Conservation (phyloP, 2,329 filamentous ascomycete genomes). For the Acarospora socialis region DNA sequence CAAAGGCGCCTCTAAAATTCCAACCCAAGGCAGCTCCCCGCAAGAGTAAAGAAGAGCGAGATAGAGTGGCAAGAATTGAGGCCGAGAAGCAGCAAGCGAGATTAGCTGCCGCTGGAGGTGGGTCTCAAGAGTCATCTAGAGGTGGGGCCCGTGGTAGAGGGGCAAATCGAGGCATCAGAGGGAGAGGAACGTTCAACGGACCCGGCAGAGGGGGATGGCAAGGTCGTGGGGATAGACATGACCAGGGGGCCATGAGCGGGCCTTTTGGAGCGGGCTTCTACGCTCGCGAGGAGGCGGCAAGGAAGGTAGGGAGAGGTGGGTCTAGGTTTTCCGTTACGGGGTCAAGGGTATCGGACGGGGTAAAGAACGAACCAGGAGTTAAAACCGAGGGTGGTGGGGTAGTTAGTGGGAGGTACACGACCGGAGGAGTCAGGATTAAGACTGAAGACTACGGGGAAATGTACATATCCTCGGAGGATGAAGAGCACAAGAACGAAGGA, state of each 20-base stretch:
- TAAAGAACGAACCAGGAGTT: slow-evolving; percentile 14
- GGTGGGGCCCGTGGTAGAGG: slow-evolving; percentile 12
- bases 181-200: neutral
- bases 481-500: slow-evolving; percentile 32
- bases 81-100: slow-evolving; percentile 26
- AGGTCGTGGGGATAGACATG: slow-evolving; percentile 4
- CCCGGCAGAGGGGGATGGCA: slow-evolving; percentile 3
- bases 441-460: slow-evolving; percentile 20
- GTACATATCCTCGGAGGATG: slow-evolving; percentile 35
- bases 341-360: slow-evolving; percentile 8
- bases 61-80: slow-evolving; percentile 28
- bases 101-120: slow-evolving; percentile 26
- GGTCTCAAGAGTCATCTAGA: too few species aligned
- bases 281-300: too few species aligned
- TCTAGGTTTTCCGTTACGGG: slow-evolving; percentile 1
- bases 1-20: slow-evolving; percentile 26
- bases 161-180: neutral
- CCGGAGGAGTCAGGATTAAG: slow-evolving; percentile 20
- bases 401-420: slow-evolving; percentile 9
- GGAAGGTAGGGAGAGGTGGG: slow-evolving; percentile 2
- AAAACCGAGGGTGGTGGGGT: slow-evolving; percentile 16
- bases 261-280: too few species aligned
- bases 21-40: slow-evolving; percentile 28
- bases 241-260: neutral
- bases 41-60: slow-evolving; percentile 32